Evolutionary conservation across 345 rosid species (phyloP).

Genomic region (Microthlaspi erraticum): DNA sequence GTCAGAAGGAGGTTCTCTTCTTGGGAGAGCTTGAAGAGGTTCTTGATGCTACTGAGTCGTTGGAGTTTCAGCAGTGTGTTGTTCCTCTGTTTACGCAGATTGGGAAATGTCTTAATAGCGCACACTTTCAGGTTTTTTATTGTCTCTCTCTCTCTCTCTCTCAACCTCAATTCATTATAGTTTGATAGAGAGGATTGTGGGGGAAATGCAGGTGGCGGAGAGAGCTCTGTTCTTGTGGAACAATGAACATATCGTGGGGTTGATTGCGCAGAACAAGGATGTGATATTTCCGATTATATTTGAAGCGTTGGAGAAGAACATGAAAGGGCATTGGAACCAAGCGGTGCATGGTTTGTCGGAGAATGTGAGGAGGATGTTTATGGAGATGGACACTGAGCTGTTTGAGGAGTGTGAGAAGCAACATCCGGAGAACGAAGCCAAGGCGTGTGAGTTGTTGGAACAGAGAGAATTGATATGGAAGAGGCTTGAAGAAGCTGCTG

Average conservation of each 20-base stretch:
- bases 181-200: constrained; percentile 32
- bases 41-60: constrained; percentile 47
- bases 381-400: constrained; percentile 51
- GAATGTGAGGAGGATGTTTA: constrained; percentile 60
- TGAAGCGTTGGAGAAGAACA: constrained; percentile 63
- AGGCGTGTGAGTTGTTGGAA: constrained; percentile 45
- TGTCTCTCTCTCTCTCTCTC: background rate
- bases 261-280: constrained; percentile 56
- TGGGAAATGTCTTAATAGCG: constrained; percentile 53
- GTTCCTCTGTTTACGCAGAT: constrained; percentile 56
- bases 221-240: constrained; percentile 70
- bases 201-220: constrained; percentile 62
- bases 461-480: constrained; percentile 52
- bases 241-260: constrained; percentile 59
- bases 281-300: constrained; percentile 62
- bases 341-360: constrained; percentile 58
- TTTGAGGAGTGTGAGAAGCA: constrained; percentile 50
- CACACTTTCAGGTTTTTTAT: constrained; percentile 55
- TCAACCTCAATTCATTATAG: background rate
- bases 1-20: constrained; percentile 57
- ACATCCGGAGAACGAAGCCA: constrained; percentile 48
- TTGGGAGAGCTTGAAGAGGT: constrained; percentile 58
- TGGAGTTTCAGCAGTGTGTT: constrained; percentile 51
- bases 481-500: constrained; percentile 55
- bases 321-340: constrained; percentile 65